Base-by-base conservation (phyloP, 768 basidiomycete species). In the Amanita fuliginea region DNA sequence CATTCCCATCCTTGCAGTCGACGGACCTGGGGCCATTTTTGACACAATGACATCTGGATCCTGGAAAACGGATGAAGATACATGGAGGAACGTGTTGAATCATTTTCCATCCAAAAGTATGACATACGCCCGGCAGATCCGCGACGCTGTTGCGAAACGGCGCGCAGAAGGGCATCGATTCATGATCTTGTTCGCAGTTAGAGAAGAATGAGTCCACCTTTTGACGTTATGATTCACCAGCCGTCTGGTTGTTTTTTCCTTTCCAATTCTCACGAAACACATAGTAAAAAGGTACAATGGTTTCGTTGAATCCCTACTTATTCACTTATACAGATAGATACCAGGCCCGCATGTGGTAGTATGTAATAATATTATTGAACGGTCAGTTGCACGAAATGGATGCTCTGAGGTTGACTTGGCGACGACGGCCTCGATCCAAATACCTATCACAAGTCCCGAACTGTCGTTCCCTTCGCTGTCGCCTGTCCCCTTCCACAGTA, bases 61-160 rank as follows among this genome's bases (percentile, higher is more conserved):
- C 13, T 90, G 88, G 88, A 63, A 88, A 22, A 73, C 72, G 3
- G 85, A 87, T 52, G 88, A 91, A 39, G 85, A 89, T 34, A 68
- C 71, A 0, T 87, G 88, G 85, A 83, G 80, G 62, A 52, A 67
- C 2, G 70, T 88, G 34, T 59, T 71, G 6, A 66, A 71, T 0
- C 61, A 63, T 7, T 83, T 87, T 61, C 78, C 81, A 0, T 64
- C 73, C 22, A 70, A 76, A 41, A 74, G 77, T 46, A 67, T 74
- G 6, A 71, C 74, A 2, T 88, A 88, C 58, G 84, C 81, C 1
- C 60, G 72, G 19, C 81, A 83, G 49, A 64, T 91, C 16, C 74
- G 84, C 18, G 86, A 90, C 32, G 74, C 82, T 1, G 74, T 78
- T 3, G 62, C 67, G 19, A 83, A 77, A 56, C 72, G 75, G 24